Conservation (phyloP, 768 basidiomycete genomes). For the Psilocybe azurescens region DNA sequence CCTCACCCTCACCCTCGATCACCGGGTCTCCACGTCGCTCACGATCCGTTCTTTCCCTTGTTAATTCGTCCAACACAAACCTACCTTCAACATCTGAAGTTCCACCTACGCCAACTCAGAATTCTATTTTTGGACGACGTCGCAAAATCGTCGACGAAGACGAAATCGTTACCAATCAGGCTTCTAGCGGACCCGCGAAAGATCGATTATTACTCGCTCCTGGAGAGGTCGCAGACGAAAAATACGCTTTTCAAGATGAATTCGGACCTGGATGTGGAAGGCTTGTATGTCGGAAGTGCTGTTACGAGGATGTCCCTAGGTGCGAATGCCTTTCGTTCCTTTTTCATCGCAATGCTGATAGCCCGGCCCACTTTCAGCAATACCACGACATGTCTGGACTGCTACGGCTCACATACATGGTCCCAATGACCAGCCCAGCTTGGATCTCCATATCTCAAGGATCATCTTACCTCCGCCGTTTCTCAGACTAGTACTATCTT, state of each 20-base stretch:
- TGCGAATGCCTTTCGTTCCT: conserved; percentile 22
- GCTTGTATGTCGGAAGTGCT: conserved; percentile 48
- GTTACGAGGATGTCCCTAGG: conserved; percentile 47
- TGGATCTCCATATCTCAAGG: background rate
- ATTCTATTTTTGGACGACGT: conserved; percentile 25
- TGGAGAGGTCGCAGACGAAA: conserved; percentile 11
- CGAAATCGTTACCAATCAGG: background rate
- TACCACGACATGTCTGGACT: conserved; percentile 44
- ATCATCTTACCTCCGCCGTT: background rate
- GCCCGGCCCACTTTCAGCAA: conserved; percentile 28
- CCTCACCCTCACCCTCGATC: conserved; percentile 38
- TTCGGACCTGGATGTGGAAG: conserved; percentile 44
- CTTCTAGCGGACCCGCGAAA: background rate
- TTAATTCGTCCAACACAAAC: conserved; percentile 35
- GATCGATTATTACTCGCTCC: conserved; percentile 5
- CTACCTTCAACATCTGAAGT: conserved; percentile 12
- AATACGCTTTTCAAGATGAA: conserved; percentile 25
- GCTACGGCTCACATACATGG: conserved; percentile 28
- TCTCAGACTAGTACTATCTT: background rate
- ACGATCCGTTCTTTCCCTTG: conserved; percentile 27
- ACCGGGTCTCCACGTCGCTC: conserved; percentile 32
- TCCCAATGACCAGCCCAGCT: background rate
- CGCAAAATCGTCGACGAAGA: conserved; percentile 34
- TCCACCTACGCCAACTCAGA: conserved; percentile 5
- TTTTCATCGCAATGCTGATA: background rate